Percentiles rank a stretch among this genome's conserved stretches.
These are phyloP conservation scores for Scenedesmus sp. DNA, from an alignment of 163 green algal species.

Conservation along the genomic window DNA sequence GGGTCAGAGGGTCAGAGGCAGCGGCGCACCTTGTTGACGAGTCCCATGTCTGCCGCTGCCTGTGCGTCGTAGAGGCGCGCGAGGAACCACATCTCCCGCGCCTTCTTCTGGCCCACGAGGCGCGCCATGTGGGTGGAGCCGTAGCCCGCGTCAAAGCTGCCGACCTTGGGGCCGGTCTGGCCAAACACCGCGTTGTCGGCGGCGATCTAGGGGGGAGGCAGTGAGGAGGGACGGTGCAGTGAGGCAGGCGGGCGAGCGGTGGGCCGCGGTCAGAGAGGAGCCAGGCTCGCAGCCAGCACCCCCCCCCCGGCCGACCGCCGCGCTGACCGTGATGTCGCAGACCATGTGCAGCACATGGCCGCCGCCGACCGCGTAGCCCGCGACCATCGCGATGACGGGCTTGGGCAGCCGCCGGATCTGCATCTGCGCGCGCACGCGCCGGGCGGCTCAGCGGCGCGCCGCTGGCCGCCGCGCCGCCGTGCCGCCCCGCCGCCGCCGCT, in stretches of 20 bases:
- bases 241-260: too few species aligned
- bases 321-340: slow-evolving; percentile 94
- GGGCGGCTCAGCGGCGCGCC: too few species aligned
- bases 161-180: slow-evolving; percentile 98
- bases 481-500: too few species aligned
- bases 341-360: slow-evolving; percentile 99
- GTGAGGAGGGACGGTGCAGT: too few species aligned
- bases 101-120: slow-evolving; percentile 94
- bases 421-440: too few species aligned
- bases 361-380: slow-evolving; percentile 96
- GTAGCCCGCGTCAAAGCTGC: slow-evolving; percentile 98
- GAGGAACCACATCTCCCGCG: slow-evolving; percentile 99
- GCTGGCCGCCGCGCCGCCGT: too few species aligned
- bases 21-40: slow-evolving; percentile 90
- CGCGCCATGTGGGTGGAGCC: slow-evolving; percentile 92
- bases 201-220: too few species aligned
- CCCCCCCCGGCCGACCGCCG: too few species aligned
- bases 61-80: slow-evolving; percentile 90
- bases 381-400: slow-evolving; percentile 94
- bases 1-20: too few species aligned
- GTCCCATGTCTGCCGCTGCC: slow-evolving; percentile 91
- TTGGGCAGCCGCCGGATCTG: slow-evolving; percentile 96
- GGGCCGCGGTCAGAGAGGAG: too few species aligned
- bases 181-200: slow-evolving; percentile 99
- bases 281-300: too few species aligned